Evolutionary conservation across 768 basidiomycete species (phyloP), one percentile per base, ranked within the genome.

Genomic region (Hirschioporus abietinus): DNA sequence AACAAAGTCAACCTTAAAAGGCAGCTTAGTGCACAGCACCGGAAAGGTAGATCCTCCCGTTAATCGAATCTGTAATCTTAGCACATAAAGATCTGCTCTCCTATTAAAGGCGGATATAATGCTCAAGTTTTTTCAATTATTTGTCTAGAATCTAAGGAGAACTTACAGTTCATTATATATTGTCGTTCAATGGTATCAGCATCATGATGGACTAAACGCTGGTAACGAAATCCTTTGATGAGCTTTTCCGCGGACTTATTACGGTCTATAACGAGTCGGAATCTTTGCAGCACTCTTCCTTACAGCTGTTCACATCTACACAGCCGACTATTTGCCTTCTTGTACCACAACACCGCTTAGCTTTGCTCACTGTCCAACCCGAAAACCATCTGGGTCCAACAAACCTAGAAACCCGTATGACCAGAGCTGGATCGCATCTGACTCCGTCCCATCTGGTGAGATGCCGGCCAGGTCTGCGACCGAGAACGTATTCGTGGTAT

Each of bases 391-490:
- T n/a, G 78, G 77, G 64, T 77, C 77, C 10, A 77, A 70, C 63
- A 79, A 71, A 35, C 76, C 79, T 71, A 81, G 70, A 71, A 80
- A 81, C 5, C 78, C 80, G 71, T 79, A 82, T 27, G 77, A 76
- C 81, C 81, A 81, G 30, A 79, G 69, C 70, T 78, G 78, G 26
- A 78, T 76, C 15, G 80, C 80, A 71, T 82, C 80, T 20, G 80
- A 78, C 71, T 83, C 81, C 0, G 79, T 80, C 4, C 81, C 80
- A 24, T 71, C 73, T 18, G 79, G 77, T 6, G 77, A 78, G 52
- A 83, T 67, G 17, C 72, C 71, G 6, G 78, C 78, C 18, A 82
- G 71, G 70, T 81, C 79, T 7, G 76, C 80, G 30, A 81, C 76
- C 27, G 71, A 70, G 72, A 81, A 82, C 35, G 67, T 69, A 61